A percentile compares a stretch with the other conserved stretches of the same genome.
Evolutionary conservation across 106 monocot species (phyloP).

Genomic region (Gastrodia elata): DNA sequence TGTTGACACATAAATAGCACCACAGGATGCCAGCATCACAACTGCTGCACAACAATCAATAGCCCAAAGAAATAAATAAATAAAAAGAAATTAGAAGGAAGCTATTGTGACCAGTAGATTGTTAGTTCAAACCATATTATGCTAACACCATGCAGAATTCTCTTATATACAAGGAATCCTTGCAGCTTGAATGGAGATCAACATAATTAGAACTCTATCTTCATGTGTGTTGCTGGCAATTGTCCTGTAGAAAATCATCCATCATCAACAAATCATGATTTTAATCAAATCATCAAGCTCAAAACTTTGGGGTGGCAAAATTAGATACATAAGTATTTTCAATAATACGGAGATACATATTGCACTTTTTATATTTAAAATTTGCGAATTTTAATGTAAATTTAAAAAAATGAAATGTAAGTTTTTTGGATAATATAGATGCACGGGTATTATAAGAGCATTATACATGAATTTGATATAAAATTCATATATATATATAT

Average conservation of each 20-base stretch:
- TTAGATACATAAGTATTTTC: too few relatives aligned
- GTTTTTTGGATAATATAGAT: too few relatives aligned
- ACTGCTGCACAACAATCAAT: neutral
- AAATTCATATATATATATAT: too few relatives aligned
- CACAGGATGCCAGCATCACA: neutral
- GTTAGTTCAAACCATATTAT: neutral
- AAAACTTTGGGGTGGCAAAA: too few relatives aligned
- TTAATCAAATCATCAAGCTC: neutral
- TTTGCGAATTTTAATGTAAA: too few relatives aligned
- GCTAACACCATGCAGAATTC: neutral
- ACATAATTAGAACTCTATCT: constrained; percentile 29
- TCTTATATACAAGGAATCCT: constrained; percentile 12
- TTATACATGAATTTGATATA: too few relatives aligned
- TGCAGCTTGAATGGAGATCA: neutral
- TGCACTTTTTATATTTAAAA: too few relatives aligned
- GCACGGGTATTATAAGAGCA: too few relatives aligned
- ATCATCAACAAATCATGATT: neutral
- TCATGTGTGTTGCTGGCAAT: constrained; percentile 26
- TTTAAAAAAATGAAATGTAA: too few relatives aligned
- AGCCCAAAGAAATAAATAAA: neutral
- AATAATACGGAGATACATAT: too few relatives aligned
- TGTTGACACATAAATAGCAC: neutral
- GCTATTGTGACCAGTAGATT: neutral
- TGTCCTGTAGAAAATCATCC: constrained; percentile 21
- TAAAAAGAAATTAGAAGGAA: neutral